Percentiles rank a stretch among this genome's conserved stretches.
Conservation (phyloP, 179 eudicot species). For the Monotropa hypopitys region DNA sequence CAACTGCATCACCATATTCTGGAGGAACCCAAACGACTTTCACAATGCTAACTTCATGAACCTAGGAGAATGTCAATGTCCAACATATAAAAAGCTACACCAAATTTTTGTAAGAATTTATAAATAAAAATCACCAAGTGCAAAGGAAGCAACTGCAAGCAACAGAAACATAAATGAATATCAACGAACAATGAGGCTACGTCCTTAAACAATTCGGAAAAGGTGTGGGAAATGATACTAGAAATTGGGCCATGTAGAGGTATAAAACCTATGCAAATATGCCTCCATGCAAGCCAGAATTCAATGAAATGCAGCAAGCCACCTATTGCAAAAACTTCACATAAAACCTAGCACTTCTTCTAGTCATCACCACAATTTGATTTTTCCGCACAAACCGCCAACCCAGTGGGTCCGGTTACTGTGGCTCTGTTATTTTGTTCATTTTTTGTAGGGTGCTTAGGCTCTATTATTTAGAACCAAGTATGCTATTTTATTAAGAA, state of each 20-base stretch:
- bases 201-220: background rate
- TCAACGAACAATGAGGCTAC: background rate
- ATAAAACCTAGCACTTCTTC: background rate
- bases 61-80: slow-evolving; percentile 26
- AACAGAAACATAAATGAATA: background rate
- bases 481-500: background rate
- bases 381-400: background rate
- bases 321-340: background rate
- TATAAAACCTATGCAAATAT: background rate
- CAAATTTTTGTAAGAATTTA: background rate
- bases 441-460: background rate
- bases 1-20: slow-evolving; percentile 84
- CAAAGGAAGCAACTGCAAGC: background rate
- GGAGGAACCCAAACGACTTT: slow-evolving; percentile 89
- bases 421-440: background rate
- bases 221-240: background rate
- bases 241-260: too few relatives aligned
- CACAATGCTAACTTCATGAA: slow-evolving; percentile 37
- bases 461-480: background rate
- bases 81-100: too few relatives aligned
- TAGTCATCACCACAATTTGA: background rate
- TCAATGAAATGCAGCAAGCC: background rate
- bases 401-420: background rate
- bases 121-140: background rate
- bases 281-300: background rate